Conservation (phyloP, 805 yeast species). For the Metschnikowia matae region DNA sequence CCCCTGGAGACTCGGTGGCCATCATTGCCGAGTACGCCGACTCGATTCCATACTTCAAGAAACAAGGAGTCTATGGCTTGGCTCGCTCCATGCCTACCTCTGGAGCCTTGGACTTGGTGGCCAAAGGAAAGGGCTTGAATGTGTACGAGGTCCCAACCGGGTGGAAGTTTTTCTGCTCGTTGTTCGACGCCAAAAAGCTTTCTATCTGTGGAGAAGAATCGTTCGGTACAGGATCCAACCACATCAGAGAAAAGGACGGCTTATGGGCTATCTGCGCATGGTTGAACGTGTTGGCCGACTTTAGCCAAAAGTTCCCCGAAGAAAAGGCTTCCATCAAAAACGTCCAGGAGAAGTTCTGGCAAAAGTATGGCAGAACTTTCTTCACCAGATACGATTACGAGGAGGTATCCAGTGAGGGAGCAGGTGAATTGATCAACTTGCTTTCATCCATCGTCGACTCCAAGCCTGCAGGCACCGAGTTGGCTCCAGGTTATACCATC, state of each 20-base stretch:
- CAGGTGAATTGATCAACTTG: conserved; percentile 58
- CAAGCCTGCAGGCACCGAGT: conserved; percentile 44
- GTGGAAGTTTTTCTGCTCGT: conserved; percentile 96
- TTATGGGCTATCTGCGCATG: conserved; percentile 97
- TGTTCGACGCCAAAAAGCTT: conserved; percentile 88
- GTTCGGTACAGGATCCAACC: conserved; percentile 97
- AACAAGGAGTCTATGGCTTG: conserved; percentile 82
- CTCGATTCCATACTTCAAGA: conserved; percentile 84
- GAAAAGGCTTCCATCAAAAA: conserved; percentile 62
- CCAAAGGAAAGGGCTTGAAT: conserved; percentile 65
- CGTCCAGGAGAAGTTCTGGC: conserved; percentile 86
- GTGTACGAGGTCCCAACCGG: conserved; percentile 97
- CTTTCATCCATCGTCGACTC: conserved; percentile 29
- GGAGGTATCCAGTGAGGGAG: conserved; percentile 72
- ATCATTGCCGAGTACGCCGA: conserved; percentile 92
- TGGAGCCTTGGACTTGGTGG: conserved; percentile 90
- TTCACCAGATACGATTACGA: conserved; percentile 95
- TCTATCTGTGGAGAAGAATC: conserved; percentile 98
- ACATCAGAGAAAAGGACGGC: conserved; percentile 96
- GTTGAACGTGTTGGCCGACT: conserved; percentile 91
- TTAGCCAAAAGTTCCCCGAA: conserved; percentile 56
- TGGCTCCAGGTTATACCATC: conserved; percentile 49
- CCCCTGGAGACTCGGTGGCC: conserved; percentile 98
- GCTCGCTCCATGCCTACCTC: conserved; percentile 98
- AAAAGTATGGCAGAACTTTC: conserved; percentile 91